Evolutionary conservation across 352 stramenopile species (phyloP), one percentile per base, ranked within the genome.

Genomic region (Phytophthora chlamydospora): DNA sequence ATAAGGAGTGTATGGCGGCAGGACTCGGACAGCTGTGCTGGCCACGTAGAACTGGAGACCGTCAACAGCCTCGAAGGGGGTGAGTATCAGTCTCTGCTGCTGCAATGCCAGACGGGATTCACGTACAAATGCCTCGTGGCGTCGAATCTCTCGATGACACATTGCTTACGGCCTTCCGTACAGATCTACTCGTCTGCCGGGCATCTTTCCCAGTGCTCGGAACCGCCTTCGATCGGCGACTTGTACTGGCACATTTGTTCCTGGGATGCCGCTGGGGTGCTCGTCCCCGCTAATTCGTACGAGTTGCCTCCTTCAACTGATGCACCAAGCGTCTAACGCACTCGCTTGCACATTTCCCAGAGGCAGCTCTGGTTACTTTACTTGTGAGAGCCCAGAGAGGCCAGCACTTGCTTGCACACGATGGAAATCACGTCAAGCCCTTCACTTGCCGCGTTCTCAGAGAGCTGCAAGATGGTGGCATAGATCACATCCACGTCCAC

Each of bases 221-320:
- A 75, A 5, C 53, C 69, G 21, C 45, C 52, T 42, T 88, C 64
- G 59, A 66, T 62, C 51, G 50, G 58, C 17, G 52, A 67, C 4
- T 85, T 85, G 47, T 88, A 89, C 49, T 86, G 76, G 79, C 51
- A 54, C 24, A 66, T 85, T 7, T 88, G 82, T 52, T 69, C 19
- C 4, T 91, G 82, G 82, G 55, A 76, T 39, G 35, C 21, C 27
- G 40, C 27, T 31, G 82, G 79, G 29, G 42, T 43, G n/a, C 38
- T 89, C 9, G 31, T 68, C 54, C 40, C 39, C 45, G 35, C 36
- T 44, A 62, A 51, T 62, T 66, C 58, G 29, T 19, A 57, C 21
- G 32, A 41, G 36, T 27, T 36, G n/a, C 24, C 59, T 58, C 27
- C 29, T 60, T 66, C 58, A 29, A 19, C 14, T 51, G 41, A 47